These are phyloP conservation scores for Populus hybrid DNA, from an alignment of 441 rosid species.

Conservation along the genomic window DNA sequence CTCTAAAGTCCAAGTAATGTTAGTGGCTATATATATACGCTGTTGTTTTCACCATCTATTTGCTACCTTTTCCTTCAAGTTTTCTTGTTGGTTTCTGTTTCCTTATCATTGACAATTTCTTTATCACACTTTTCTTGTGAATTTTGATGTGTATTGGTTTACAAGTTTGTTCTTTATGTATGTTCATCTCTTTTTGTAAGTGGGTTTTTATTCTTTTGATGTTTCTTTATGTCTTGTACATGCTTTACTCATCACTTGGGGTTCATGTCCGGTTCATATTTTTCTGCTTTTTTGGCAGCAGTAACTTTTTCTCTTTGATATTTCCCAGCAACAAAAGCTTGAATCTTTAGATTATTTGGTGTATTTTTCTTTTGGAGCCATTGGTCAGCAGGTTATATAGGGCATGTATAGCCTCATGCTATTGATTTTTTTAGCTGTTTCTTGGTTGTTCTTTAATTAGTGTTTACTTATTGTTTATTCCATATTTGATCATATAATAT, in stretches of 20 bases:
- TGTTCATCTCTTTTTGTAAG: background rate
- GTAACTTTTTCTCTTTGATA: background rate
- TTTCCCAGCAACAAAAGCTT: background rate
- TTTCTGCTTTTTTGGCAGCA: background rate
- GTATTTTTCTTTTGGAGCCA: background rate
- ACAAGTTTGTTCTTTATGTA: background rate
- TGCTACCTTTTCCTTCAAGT: background rate
- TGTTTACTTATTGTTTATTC: constrained; percentile 8
- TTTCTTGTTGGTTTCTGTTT: background rate
- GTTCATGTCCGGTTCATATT: background rate
- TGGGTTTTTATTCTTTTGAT: background rate
- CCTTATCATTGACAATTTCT: background rate
- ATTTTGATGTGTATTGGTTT: background rate
- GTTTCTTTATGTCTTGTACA: background rate
- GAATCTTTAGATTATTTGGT: background rate
- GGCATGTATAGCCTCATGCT: background rate
- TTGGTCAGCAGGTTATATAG: background rate
- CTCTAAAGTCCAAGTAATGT: background rate
- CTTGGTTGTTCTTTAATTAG: background rate
- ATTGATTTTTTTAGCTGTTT: background rate
- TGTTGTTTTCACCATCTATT: background rate
- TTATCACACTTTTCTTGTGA: background rate
- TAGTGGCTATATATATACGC: background rate
- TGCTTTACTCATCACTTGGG: background rate
- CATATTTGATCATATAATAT: background rate